Evolutionary conservation across 2,329 filamentous ascomycete species (phyloP).

Genomic region (Aspergillus bombycis): DNA sequence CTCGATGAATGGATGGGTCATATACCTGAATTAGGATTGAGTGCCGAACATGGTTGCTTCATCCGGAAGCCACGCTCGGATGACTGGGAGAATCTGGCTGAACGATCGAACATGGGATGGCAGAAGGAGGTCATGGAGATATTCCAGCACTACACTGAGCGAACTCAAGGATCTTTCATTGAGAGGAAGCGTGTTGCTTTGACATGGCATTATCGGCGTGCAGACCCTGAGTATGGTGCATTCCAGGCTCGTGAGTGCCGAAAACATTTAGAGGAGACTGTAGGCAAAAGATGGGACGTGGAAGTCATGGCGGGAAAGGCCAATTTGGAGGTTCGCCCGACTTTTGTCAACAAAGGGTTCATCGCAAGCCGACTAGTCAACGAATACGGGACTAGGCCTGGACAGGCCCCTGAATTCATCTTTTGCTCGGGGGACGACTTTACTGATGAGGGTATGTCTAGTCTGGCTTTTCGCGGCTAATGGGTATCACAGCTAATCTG

Average conservation of each 20-base stretch:
- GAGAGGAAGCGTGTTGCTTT: constrained; percentile 92
- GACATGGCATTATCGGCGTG: constrained; percentile 95
- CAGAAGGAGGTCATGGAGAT: constrained; percentile 80
- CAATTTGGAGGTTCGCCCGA: constrained; percentile 94
- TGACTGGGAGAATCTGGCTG: constrained; percentile 87
- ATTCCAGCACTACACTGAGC: constrained; percentile 87
- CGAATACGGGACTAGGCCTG: constrained; percentile 63
- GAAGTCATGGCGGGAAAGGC: constrained; percentile 98
- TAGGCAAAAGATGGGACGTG: constrained; percentile 80
- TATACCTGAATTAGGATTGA: constrained; percentile 85
- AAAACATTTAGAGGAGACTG: constrained; percentile 75
- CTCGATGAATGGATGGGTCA: constrained; percentile 90
- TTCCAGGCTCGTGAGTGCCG: constrained; percentile 82
- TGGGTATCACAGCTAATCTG: constrained; percentile 6
- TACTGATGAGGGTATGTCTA: constrained; percentile 84
- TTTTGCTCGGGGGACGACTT: constrained; percentile 94
- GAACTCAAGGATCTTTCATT: constrained; percentile 85
- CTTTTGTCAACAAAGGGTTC: constrained; percentile 97
- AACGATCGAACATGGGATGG: constrained; percentile 89
- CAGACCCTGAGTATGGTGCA: constrained; percentile 80
- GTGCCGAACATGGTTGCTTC: constrained; percentile 95
- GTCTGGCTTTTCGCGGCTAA: constrained; percentile 15
- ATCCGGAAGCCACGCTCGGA: constrained; percentile 77
- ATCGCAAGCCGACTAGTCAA: constrained; percentile 83
- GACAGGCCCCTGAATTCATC: constrained; percentile 75